Evolutionary conservation across 768 basidiomycete species (phyloP), one percentile per base, ranked within the genome.

Genomic region (Pulveroboletus sp.): DNA sequence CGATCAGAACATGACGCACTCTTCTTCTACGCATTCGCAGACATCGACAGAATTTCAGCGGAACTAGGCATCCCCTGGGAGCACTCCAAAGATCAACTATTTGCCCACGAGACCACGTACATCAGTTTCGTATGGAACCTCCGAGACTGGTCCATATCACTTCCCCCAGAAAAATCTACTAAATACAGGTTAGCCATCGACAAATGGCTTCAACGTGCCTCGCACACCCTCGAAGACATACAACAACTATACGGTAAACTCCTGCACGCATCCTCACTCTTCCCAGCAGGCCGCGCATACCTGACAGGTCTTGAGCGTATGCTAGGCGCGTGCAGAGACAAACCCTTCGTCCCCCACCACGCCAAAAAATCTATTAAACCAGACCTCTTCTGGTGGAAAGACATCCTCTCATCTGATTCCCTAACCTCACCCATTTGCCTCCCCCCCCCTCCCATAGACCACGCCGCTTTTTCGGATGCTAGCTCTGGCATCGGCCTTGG

Each of bases 331-430:
- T 71, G 59, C 34, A 16, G 43, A 36, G 17, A 67, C 9, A 33
- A 52, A 51, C 73, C 71, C 14, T 69, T 70, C 57, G 24, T 51
- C 14, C 70, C 62, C 20, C 59, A 39, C 20, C 48, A 29, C 17
- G 42, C 61, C 1, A 6, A 9, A 2, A 16, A 43, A 14, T 4
- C 10, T 3, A 53, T 56, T 20, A 14, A 35, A 0, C 40, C 14
- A 0, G 67, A 75, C 34, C 57, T 75, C 1, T 1, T n/a, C 1
- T 77, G 74, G 74, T 75, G 73, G 73, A 8, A 0, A 0, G 7
- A 29, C 0, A 19, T 40, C 14, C 9, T 57, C 0, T 4, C 0
- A 14, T 52, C 8, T 27, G 51, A 36, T 10, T 45, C 13, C 42
- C 6, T 38, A 0, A n/a, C 29, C 13, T 0, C 9, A 34, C 0